These are phyloP conservation scores for Akanthomyces lecanii DNA, from an alignment of 2,329 filamentous ascomycete genomes.

Conservation along the genomic window DNA sequence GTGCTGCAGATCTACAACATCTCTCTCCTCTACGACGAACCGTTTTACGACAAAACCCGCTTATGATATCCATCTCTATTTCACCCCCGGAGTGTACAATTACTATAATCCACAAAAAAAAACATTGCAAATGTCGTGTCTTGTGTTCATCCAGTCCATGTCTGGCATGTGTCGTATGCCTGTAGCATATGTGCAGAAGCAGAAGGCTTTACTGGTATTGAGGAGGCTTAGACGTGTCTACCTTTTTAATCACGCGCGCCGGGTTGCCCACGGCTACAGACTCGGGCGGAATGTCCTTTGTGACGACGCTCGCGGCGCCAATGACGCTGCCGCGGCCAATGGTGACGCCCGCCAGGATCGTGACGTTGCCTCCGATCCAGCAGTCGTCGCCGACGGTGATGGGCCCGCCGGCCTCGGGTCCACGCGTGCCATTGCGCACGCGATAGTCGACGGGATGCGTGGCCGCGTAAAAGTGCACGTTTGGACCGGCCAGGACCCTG, in stretches of 20 bases:
- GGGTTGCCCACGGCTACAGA: constrained; percentile 65
- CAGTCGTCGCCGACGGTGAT: constrained; percentile 77
- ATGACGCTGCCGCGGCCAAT: constrained; percentile 71
- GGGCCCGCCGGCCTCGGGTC: constrained; percentile 69
- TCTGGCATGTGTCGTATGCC: not conserved
- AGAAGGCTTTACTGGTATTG: not conserved
- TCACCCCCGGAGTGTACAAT: constrained; percentile 10
- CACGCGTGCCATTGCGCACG: constrained; percentile 67
- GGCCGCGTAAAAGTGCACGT: constrained; percentile 70
- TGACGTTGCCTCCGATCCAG: constrained; percentile 70
- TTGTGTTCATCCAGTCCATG: not conserved
- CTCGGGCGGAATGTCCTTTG: constrained; percentile 61
- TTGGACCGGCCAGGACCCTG: constrained; percentile 73
- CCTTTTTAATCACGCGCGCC: constrained; percentile 51
- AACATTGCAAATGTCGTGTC: not conserved
- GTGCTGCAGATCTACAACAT: constrained; percentile 6
- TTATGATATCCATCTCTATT: constrained; percentile 38
- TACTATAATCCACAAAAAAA: constrained; percentile 18
- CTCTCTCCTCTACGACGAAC: constrained; percentile 18
- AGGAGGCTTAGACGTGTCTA: constrained; percentile 23
- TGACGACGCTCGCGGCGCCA: constrained; percentile 80
- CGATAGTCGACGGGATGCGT: constrained; percentile 74
- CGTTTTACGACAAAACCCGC: constrained; percentile 18
- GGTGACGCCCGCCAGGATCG: constrained; percentile 70
- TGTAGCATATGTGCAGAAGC: not conserved